phyloP scores from a whole-genome alignment of 768 basidiomycete species.

The Amanita polypyramis region DNA sequence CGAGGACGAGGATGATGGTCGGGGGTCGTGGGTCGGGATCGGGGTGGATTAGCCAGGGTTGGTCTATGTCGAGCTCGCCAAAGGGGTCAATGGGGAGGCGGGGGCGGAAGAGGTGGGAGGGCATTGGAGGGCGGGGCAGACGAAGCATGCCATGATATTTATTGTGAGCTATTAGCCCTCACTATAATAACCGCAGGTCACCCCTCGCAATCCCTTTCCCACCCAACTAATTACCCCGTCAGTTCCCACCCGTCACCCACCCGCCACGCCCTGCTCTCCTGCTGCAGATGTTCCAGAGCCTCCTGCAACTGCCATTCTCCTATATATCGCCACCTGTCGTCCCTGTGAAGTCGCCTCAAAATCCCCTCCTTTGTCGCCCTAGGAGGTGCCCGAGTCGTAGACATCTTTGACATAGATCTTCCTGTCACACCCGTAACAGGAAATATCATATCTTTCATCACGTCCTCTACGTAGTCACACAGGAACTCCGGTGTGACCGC shows the following conservation, averaged over 20 bases:
- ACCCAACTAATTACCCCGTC: constrained; percentile 14
- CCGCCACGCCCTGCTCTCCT: constrained; percentile 26
- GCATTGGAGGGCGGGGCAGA: not conserved
- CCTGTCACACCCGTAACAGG: constrained; percentile 4
- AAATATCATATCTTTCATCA: constrained; percentile 27
- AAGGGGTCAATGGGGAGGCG: constrained; percentile 28
- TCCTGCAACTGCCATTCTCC: constrained; percentile 58
- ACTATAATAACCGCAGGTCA: not conserved
- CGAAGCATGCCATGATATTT: not conserved
- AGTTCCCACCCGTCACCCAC: constrained; percentile 32
- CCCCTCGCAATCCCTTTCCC: not conserved
- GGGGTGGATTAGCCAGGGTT: constrained; percentile 16
- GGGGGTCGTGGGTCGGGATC: constrained; percentile 9
- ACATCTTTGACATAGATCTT: constrained; percentile 2
- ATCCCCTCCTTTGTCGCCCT: constrained; percentile 35
- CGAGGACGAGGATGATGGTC: constrained; percentile 29
- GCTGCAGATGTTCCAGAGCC: constrained; percentile 37
- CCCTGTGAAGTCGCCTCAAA: constrained; percentile 33
- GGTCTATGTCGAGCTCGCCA: constrained; percentile 12
- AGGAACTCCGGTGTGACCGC: constrained; percentile 46
- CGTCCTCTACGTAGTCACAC: constrained; percentile 32
- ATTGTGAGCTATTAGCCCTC: too few species aligned
- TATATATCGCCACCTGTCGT: constrained; percentile 56
- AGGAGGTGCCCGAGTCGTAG: constrained; percentile 11
- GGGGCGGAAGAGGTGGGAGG: constrained; percentile 23